Evolutionary conservation across 208 protist genomes (phyloP), one percentile per base, ranked within the genome.

Genomic region (Plasmodiophora brassicae): DNA sequence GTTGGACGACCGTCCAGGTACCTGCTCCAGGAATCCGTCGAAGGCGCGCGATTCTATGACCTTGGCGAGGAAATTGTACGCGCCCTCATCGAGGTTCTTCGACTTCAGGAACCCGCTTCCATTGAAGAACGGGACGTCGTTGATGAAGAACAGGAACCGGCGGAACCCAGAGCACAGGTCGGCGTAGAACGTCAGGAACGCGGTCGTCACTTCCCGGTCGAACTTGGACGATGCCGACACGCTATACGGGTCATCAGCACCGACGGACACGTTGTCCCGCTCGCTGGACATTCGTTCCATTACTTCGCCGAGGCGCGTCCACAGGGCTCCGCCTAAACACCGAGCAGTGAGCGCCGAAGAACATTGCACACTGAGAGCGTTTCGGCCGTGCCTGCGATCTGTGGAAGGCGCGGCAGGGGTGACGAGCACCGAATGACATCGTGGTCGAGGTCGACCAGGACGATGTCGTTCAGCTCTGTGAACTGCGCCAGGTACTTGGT

Each of bases 101-200:
- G 65, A 78, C n/a, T 78, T 78, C n/a, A 78, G 65, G 65, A 78
- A 78, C n/a, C 65, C 65, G n/a, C 14, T 5, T 32, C 65, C 65
- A 32, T 78, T 78, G 65, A 78, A 78, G 65, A 78, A 78, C 65
- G 65, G 65, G 65, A 78, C 65, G n/a, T 78, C 65, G 65, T 78
- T 78, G n/a, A 78, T 78, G n/a, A 78, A 78, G n/a, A 78, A 78
- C n/a, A 78, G 65, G 65, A 78, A 78, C 14, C 65, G 65, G 14
- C 65, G 5, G n/a, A 78, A 78, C n/a, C 65, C 65, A 5, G 65
- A 36, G 14, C 5, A 36, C 65, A 78, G 65, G 65, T 78, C 65
- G n/a, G 65, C 65, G n/a, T 78, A 38, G 65, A 78, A 78, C 65
- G n/a, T 78, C 65, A 78, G 41, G n/a, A 78, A 78, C n/a, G 65